Evolutionary conservation across 805 yeast genomes (phyloP).

Genomic region (Dipodascus albidus): DNA sequence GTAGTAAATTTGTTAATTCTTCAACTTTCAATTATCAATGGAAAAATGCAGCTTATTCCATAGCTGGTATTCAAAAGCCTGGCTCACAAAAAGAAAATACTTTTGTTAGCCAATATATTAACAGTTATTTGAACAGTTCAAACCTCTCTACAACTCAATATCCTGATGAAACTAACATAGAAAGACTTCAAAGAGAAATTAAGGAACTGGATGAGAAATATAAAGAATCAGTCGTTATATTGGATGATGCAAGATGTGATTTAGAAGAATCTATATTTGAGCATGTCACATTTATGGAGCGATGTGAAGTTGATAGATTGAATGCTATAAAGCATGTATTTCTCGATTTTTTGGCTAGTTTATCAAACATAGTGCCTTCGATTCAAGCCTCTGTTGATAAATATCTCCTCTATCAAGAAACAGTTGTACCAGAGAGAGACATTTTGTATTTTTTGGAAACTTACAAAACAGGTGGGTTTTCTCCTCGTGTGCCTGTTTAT

Average conservation of each 20-base stretch:
- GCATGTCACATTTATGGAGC: conserved; percentile 66
- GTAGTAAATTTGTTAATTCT: conserved; percentile 54
- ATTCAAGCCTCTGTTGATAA: conserved; percentile 51
- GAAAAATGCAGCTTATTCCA: conserved; percentile 56
- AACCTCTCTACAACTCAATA: conserved; percentile 7
- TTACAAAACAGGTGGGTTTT: conserved; percentile 62
- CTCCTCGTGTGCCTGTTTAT: conserved; percentile 61
- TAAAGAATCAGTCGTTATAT: conserved; percentile 39
- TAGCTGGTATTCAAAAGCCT: conserved; percentile 28
- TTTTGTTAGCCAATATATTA: conserved; percentile 23
- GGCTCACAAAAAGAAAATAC: conserved; percentile 11
- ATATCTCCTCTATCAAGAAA: conserved; percentile 52
- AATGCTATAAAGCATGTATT: conserved; percentile 66
- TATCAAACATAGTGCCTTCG: conserved; percentile 47
- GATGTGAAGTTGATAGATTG: conserved; percentile 70
- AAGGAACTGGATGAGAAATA: conserved; percentile 45
- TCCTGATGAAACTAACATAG: conserved; percentile 40
- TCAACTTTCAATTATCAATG: conserved; percentile 71
- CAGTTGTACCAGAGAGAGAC: conserved; percentile 60
- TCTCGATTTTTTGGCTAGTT: conserved; percentile 56
- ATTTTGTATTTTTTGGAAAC: conserved; percentile 53
- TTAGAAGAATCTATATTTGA: conserved; percentile 62
- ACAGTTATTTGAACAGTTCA: conserved; percentile 17
- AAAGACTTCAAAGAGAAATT: conserved; percentile 46
- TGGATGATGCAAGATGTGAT: conserved; percentile 60